Conservation (phyloP, 768 basidiomycete species). For the Calocybe cyanea region DNA sequence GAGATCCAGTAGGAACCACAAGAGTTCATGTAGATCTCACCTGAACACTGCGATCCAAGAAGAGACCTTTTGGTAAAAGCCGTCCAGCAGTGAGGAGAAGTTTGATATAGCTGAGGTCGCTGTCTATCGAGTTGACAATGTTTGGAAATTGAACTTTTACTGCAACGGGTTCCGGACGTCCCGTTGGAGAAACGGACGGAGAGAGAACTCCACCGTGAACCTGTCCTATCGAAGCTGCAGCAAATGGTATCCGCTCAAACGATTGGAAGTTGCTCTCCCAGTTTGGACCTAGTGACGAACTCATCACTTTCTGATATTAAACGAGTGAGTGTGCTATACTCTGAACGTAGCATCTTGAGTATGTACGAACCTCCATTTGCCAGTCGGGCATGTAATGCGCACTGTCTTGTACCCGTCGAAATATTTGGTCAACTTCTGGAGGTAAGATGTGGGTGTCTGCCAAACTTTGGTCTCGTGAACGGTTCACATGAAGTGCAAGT, state of each 20-base stretch:
- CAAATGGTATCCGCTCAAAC: slow-evolving; percentile 87
- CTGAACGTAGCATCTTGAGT: not conserved
- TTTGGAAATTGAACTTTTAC: slow-evolving; percentile 96
- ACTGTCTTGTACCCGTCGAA: slow-evolving; percentile 88
- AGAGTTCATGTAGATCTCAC: slow-evolving; percentile 33
- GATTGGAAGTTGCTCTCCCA: slow-evolving; percentile 70
- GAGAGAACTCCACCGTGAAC: slow-evolving; percentile 77
- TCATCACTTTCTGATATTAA: slow-evolving; percentile 71
- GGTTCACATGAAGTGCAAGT: not conserved
- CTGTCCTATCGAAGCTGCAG: slow-evolving; percentile 96
- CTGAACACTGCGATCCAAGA: slow-evolving; percentile 82
- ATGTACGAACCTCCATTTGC: slow-evolving; percentile 81
- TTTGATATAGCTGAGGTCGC: slow-evolving; percentile 84
- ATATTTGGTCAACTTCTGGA: slow-evolving; percentile 81
- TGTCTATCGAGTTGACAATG: slow-evolving; percentile 80
- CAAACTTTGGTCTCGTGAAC: not conserved
- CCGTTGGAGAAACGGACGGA: slow-evolving; percentile 48
- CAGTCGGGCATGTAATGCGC: slow-evolving; percentile 99
- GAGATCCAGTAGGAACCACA: not conserved
- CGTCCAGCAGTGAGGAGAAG: slow-evolving; percentile 76
- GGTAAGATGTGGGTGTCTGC: slow-evolving; percentile 87
- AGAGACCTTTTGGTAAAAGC: slow-evolving; percentile 84
- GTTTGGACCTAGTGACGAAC: slow-evolving; percentile 63
- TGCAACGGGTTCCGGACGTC: slow-evolving; percentile 55
- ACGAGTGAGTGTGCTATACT: too few relatives aligned